Conservation (phyloP, 1,139 yeast species). For the Hyphopichia burtonii region DNA sequence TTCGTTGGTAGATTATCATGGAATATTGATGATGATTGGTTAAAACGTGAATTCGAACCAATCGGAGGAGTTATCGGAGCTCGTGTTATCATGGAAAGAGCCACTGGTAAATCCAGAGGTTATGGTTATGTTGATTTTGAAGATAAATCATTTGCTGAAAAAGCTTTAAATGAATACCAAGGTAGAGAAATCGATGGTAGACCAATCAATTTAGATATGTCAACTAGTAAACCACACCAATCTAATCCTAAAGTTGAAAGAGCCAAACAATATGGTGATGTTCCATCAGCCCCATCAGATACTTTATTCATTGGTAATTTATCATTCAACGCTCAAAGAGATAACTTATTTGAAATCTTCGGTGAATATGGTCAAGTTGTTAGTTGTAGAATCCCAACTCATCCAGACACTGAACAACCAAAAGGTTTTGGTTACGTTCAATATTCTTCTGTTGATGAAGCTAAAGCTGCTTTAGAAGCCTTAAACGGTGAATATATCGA, state of each 20-base stretch:
- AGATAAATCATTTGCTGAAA: slow-evolving; percentile 72
- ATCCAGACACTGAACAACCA: slow-evolving; percentile 98
- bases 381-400: slow-evolving; percentile 93
- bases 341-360: slow-evolving; percentile 68
- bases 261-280: slow-evolving; percentile 87
- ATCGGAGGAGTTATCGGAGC: slow-evolving; percentile 82
- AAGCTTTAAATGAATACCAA: slow-evolving; percentile 83
- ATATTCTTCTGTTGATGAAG: slow-evolving; percentile 82
- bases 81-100: slow-evolving; percentile 92
- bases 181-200: slow-evolving; percentile 97
- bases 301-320: slow-evolving; percentile 95
- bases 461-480: slow-evolving; percentile 83
- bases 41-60: slow-evolving; percentile 79
- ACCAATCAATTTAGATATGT: slow-evolving; percentile 90
- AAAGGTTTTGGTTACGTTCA: slow-evolving; percentile 99
- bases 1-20: slow-evolving; percentile 97
- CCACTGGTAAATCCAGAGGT: slow-evolving; percentile 92
- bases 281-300: slow-evolving; percentile 88
- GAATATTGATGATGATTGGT: slow-evolving; percentile 96
- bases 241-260: slow-evolving; percentile 61
- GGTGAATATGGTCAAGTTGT: slow-evolving; percentile 77
- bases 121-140: slow-evolving; percentile 97
- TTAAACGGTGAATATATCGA: slow-evolving; percentile 86
- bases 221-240: slow-evolving; percentile 74
- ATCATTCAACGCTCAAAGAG: slow-evolving; percentile 85